Conservation (phyloP, 2,329 filamentous ascomycete species). For the Exutisphaerella laricina region DNA sequence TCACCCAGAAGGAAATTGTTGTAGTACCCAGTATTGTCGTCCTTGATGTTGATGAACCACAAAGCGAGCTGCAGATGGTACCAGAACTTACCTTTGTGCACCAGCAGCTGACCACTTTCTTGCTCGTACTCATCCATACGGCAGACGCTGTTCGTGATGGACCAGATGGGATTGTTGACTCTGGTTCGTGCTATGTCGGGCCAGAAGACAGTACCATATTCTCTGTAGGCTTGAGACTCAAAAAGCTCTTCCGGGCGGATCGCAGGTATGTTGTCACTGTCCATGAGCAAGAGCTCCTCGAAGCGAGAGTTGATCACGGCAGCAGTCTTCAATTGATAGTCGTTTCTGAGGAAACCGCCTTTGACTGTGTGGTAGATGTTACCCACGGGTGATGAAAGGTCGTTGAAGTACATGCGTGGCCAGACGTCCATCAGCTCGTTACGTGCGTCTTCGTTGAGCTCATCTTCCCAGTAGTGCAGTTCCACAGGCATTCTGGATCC, state of each 20-base stretch:
- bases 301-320: slow-evolving; percentile 35
- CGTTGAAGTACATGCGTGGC: slow-evolving; percentile 27
- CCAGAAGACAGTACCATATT: slow-evolving; percentile 35
- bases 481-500: slow-evolving; percentile 27
- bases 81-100: slow-evolving; percentile 33
- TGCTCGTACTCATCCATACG: slow-evolving; percentile 32
- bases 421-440: slow-evolving; percentile 18
- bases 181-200: slow-evolving; percentile 32
- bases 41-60: slow-evolving; percentile 28
- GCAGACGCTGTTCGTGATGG: slow-evolving; percentile 32
- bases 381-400: slow-evolving; percentile 20
- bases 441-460: slow-evolving; percentile 21
- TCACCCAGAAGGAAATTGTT: slow-evolving; percentile 30
- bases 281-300: slow-evolving; percentile 33
- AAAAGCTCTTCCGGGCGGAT: slow-evolving; percentile 30
- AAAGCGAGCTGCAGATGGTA: slow-evolving; percentile 35
- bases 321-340: slow-evolving; percentile 33
- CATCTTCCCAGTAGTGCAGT: slow-evolving; percentile 30
- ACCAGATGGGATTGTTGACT: slow-evolving; percentile 25
- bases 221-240: slow-evolving; percentile 25
- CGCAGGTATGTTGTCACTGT: slow-evolving; percentile 35
- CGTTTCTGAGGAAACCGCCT: neutral
- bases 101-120: slow-evolving; percentile 34
- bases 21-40: slow-evolving; percentile 16
- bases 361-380: slow-evolving; percentile 17